A percentile compares a stretch with the other conserved stretches of the same genome.
phyloP scores from a whole-genome alignment of 768 basidiomycete species.

The Boletus speciosus region DNA sequence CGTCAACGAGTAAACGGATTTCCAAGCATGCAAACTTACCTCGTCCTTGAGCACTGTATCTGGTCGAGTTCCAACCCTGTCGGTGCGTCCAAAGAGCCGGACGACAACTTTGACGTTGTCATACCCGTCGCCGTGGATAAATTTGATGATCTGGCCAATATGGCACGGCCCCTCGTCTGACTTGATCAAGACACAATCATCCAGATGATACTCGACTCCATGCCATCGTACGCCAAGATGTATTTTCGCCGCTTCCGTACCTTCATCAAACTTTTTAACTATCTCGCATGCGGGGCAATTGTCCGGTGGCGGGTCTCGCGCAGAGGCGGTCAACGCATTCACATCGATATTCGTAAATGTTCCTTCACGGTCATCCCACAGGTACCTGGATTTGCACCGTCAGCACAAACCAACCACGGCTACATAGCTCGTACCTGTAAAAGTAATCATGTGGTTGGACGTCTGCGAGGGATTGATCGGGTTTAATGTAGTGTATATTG shows the following conservation, averaged over 20 bases:
- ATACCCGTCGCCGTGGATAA: conserved; percentile 25
- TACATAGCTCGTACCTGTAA: conserved; percentile 45
- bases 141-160: conserved; percentile 49
- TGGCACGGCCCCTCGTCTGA: conserved; percentile 47
- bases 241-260: conserved; percentile 28
- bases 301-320: conserved; percentile 35
- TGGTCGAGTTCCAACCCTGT: conserved; percentile 37
- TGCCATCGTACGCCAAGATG: conserved; percentile 43
- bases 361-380: conserved; percentile 45
- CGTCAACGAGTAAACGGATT: background rate
- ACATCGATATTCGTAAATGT: conserved; percentile 44
- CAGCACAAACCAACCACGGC: background rate
- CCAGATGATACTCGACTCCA: conserved; percentile 51
- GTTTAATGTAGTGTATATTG: conserved; percentile 35
- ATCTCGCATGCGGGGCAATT: conserved; percentile 53
- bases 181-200: conserved; percentile 59
- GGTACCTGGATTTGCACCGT: conserved; percentile 37
- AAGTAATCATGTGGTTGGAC: conserved; percentile 45
- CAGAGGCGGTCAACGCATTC: conserved; percentile 13
- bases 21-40: conserved; percentile 31
- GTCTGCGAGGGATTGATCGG: conserved; percentile 24
- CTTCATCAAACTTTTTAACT: conserved; percentile 31
- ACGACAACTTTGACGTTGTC: conserved; percentile 30
- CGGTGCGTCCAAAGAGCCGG: conserved; percentile 50
- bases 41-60: conserved; percentile 48